Evolutionary conservation across 129 eudicot species (phyloP).

Genomic region (Sambucus nigra): DNA sequence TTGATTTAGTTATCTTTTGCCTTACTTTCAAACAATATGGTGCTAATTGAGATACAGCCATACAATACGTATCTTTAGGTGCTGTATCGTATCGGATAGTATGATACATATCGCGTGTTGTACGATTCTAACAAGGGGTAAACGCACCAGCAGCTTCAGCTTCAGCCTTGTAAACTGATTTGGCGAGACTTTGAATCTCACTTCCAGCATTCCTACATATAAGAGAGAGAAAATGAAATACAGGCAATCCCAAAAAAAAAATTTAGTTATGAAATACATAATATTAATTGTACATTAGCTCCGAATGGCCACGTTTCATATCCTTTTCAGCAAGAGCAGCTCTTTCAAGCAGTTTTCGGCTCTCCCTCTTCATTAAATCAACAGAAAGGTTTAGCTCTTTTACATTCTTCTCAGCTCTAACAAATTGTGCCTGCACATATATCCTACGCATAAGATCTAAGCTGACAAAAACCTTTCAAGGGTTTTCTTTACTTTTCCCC

Average conservation of each 20-base stretch:
- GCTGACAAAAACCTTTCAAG: neutral
- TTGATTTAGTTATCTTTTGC: no score
- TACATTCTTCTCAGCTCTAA: conserved; percentile 65
- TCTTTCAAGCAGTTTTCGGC: conserved; percentile 70
- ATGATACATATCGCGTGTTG: no score
- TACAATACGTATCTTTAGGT: no score
- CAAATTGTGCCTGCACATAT: conserved; percentile 61
- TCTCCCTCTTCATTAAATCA: conserved; percentile 86
- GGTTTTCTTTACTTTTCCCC: no score
- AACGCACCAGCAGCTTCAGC: conserved; percentile 62
- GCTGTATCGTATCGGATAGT: no score
- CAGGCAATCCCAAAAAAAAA: neutral
- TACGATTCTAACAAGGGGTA: no score
- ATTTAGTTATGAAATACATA: neutral
- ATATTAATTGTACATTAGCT: conserved; percentile 40
- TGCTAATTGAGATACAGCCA: no score
- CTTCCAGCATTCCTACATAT: conserved; percentile 56
- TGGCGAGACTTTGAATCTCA: conserved; percentile 56
- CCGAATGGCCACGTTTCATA: conserved; percentile 59
- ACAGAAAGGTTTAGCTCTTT: conserved; percentile 55
- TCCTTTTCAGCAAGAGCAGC: conserved; percentile 82
- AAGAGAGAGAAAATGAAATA: conserved; percentile 2
- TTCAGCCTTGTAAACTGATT: conserved; percentile 64
- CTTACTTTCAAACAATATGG: no score
- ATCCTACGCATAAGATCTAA: conserved; percentile 11